phyloP scores from a whole-genome alignment of 2,329 filamentous ascomycete species.

The Trematosphaeria pertusa region DNA sequence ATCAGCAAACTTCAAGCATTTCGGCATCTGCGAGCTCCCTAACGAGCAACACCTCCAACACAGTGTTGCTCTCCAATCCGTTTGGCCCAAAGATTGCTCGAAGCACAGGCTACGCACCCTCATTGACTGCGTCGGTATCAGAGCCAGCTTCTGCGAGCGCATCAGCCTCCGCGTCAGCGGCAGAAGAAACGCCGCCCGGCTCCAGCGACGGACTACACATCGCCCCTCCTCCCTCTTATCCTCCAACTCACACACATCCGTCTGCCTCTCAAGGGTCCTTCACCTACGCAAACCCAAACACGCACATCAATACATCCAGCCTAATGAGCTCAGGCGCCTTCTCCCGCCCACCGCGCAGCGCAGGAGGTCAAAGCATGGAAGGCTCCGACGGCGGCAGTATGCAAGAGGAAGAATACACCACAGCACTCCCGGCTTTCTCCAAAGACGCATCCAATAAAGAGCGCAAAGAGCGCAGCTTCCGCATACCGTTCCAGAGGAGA shows the following conservation, averaged over 20 bases:
- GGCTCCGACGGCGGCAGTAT: slow-evolving; percentile 45
- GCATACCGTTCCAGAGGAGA: slow-evolving; percentile 47
- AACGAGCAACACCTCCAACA: slow-evolving; percentile 35
- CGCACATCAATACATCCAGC: slow-evolving; percentile 34
- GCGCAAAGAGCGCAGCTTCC: slow-evolving; percentile 48
- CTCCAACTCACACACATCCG: slow-evolving; percentile 34
- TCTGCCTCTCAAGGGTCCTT: slow-evolving; percentile 30
- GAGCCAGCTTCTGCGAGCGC: slow-evolving; percentile 40
- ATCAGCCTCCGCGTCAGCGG: slow-evolving; percentile 35
- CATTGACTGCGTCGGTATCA: slow-evolving; percentile 33
- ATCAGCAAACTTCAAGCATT: slow-evolving; percentile 42
- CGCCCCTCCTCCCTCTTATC: slow-evolving; percentile 39
- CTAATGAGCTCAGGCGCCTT: slow-evolving; percentile 26
- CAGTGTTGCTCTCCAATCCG: slow-evolving; percentile 31
- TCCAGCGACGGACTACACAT: slow-evolving; percentile 46
- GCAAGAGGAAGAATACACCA: slow-evolving; percentile 47
- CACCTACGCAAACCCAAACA: slow-evolving; percentile 32
- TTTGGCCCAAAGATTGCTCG: slow-evolving; percentile 28
- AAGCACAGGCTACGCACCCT: slow-evolving; percentile 28
- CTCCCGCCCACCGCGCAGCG: slow-evolving; percentile 34
- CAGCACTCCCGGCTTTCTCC: slow-evolving; percentile 45
- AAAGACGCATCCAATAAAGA: slow-evolving; percentile 43
- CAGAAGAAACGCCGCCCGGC: slow-evolving; percentile 45
- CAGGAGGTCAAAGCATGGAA: slow-evolving; percentile 36
- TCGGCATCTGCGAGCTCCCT: slow-evolving; percentile 43